Conservation (phyloP, 2,329 filamentous ascomycete species). For the Calonectria ilicicola region DNA sequence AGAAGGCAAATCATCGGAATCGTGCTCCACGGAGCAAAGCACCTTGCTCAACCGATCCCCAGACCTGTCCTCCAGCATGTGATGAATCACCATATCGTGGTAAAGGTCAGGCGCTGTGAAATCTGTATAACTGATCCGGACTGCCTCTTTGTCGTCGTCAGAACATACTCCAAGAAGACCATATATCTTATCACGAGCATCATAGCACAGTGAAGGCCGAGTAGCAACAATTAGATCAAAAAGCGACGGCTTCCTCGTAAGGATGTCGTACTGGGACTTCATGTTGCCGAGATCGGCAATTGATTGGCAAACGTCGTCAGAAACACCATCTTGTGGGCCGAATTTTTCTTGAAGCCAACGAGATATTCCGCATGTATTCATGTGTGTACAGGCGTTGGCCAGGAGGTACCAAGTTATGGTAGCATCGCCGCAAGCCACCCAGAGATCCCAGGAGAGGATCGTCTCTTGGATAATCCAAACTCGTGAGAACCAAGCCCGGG, state of each 20-base stretch:
- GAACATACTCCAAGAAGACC: neutral
- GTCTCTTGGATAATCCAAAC: neutral
- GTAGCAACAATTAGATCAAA: neutral
- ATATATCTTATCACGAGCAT: neutral
- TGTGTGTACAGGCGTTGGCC: neutral
- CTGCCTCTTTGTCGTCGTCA: neutral
- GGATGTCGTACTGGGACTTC: neutral
- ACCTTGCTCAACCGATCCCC: neutral
- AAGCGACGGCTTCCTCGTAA: neutral
- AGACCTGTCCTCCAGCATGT: neutral
- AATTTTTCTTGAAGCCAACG: neutral
- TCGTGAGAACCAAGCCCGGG: neutral
- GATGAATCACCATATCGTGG: neutral
- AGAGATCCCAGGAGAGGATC: neutral
- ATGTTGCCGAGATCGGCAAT: neutral
- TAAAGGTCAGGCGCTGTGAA: neutral
- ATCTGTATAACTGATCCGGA: neutral
- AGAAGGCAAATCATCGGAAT: neutral
- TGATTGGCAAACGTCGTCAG: neutral
- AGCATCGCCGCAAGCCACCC: neutral
- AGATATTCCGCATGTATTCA: neutral
- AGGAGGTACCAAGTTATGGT: neutral
- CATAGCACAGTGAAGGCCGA: neutral
- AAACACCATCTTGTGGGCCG: neutral
- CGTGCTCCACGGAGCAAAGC: neutral